phyloP scores from a whole-genome alignment of 2,329 filamentous ascomycete species.

The Biscogniauxia sp. region DNA sequence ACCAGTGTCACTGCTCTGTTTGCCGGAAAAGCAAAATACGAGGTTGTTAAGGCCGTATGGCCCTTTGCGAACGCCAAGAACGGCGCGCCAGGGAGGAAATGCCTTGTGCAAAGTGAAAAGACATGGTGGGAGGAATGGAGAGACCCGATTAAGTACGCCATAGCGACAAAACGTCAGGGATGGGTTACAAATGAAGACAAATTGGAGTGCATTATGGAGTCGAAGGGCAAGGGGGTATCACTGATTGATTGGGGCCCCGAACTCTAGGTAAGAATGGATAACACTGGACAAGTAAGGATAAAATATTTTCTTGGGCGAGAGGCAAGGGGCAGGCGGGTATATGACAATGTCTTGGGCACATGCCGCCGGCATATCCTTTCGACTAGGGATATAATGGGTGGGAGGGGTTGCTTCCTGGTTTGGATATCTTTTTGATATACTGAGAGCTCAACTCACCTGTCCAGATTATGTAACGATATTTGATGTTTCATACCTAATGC shows the following conservation, averaged over 20 bases:
- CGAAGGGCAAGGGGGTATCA: slow-evolving; percentile 36
- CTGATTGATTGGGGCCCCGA: slow-evolving; percentile 46
- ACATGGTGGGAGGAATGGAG: slow-evolving; percentile 55
- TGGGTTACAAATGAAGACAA: slow-evolving; percentile 54
- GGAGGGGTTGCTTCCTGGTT: too few species aligned
- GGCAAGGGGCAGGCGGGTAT: neutral
- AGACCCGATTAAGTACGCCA: slow-evolving; percentile 40
- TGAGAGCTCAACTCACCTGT: too few species aligned
- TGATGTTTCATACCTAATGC: too few species aligned
- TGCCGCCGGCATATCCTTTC: too few species aligned
- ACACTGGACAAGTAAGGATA: neutral
- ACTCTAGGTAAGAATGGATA: slow-evolving; percentile 3
- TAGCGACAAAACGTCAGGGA: slow-evolving; percentile 37
- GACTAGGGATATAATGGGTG: too few species aligned
- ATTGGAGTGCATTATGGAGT: slow-evolving; percentile 52
- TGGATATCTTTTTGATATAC: too few species aligned
- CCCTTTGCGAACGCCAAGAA: slow-evolving; percentile 51
- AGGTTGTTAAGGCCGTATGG: slow-evolving; percentile 56
- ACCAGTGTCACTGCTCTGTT: slow-evolving; percentile 52
- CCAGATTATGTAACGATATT: too few species aligned
- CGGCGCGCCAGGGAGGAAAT: slow-evolving; percentile 43
- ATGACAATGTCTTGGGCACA: neutral
- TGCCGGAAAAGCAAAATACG: slow-evolving; percentile 51
- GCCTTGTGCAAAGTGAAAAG: slow-evolving; percentile 54
- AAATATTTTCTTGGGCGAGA: neutral